Evolutionary conservation across 2,329 filamentous ascomycete genomes (phyloP), one percentile per base, ranked within the genome.

Genomic region (Claviceps citrina): DNA sequence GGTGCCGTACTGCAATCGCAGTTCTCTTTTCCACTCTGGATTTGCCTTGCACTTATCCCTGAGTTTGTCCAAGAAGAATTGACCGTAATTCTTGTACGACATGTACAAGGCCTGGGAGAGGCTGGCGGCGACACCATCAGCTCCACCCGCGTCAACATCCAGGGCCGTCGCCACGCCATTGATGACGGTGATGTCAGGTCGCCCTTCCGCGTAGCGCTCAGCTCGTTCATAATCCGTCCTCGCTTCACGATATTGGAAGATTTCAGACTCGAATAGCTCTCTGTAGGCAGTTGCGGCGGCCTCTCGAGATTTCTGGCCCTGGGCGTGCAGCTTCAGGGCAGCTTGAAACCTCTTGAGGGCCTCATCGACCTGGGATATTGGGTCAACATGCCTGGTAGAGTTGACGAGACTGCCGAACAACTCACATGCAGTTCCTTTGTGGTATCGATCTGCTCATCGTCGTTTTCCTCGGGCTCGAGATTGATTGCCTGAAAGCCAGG

Each of bases 31-130:
- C 56, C 68, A 57, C 73, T 63, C 49, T 68, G 77, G 48, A 81
- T 73, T 43, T 63, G 66, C 55, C n/a, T 41, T 41, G 5, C 37
- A 42, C 26, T 47, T 41, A 16, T 63, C 60, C 41, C 57, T 62
- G 3, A 60, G 48, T 39, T 56, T 60, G 40, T 98, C 89, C n/a
- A 98, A 67, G 43, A 81, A 67, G 54, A 93, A 95, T 54, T 96
- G 84, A 31, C 86, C 91, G 61, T 89, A 79, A 51, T 96, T 98
- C 60, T 96, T 98, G 66, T 93, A 85, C 1, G 89, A 83, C 7
- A 98, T 71, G 53, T 94, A 95, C 16, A 96, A 70, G 9, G 93
- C 86, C 54, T 95, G 87, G 0, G 84, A 80, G 8, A 96, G 65
- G 36, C 81, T 89, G 54, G 81, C 91, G 13, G 80, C 84, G 2